A percentile compares a stretch with the other conserved stretches of the same genome.
Evolutionary conservation across 768 basidiomycete species (phyloP).

Genomic region (Mycena floridula): DNA sequence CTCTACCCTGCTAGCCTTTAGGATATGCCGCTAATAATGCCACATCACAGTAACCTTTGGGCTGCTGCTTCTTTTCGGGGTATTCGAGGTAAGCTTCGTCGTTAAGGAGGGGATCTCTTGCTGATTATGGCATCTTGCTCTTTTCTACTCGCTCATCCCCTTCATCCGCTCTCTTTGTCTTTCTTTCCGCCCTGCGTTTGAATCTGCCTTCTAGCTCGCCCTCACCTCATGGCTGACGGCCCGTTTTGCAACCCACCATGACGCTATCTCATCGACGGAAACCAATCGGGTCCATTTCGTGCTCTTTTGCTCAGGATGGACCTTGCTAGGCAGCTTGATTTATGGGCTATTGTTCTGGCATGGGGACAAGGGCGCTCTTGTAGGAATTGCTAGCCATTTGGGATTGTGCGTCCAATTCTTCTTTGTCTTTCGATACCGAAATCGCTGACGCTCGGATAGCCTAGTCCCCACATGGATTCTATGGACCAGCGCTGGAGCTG

Average conservation of each 20-base stretch:
- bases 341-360: constrained; percentile 52
- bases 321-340: constrained; percentile 44
- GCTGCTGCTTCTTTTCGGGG: no score
- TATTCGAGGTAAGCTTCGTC: no score
- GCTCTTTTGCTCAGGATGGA: constrained; percentile 72
- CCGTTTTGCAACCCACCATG: constrained; percentile 49
- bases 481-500: constrained; percentile 70
- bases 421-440: neutral
- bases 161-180: no score
- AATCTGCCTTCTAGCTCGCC: no score
- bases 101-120: no score
- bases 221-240: constrained; percentile 70
- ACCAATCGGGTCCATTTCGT: constrained; percentile 62
- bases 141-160: no score
- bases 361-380: constrained; percentile 46
- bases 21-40: no score
- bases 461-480: constrained; percentile 68
- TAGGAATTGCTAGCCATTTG: constrained; percentile 57
- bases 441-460: constrained; percentile 27
- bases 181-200: no score
- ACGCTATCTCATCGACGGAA: constrained; percentile 40
- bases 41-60: no score
- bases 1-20: no score
- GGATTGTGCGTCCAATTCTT: constrained; percentile 40
- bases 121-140: no score